Conservation (phyloP, 768 basidiomycete genomes). For the Mycena haematopus region DNA sequence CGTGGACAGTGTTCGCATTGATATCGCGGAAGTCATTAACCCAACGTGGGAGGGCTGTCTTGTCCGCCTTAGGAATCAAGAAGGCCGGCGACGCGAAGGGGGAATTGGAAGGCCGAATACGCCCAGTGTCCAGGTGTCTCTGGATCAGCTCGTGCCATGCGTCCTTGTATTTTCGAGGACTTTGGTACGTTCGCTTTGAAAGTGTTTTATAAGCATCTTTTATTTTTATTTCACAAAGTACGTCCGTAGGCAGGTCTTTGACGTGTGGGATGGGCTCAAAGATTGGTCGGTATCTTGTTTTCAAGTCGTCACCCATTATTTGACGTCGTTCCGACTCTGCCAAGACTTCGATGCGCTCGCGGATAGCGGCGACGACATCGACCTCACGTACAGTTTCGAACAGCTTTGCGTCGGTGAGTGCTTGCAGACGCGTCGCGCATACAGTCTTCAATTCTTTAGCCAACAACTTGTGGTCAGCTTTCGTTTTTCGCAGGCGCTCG, state of each 20-base stretch:
- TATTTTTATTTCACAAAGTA: constrained; percentile 29
- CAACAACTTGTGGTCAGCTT: not conserved
- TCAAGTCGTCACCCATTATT: constrained; percentile 4
- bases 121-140: constrained; percentile 38
- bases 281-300: constrained; percentile 19
- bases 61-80: constrained; percentile 42
- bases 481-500: not conserved
- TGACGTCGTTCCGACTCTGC: not conserved
- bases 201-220: constrained; percentile 34
- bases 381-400: not conserved
- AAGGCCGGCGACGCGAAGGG: constrained; percentile 38
- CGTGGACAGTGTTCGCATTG: constrained; percentile 33
- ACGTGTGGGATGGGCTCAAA: constrained; percentile 34
- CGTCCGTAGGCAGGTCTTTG: constrained; percentile 29
- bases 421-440: not conserved
- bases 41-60: constrained; percentile 30
- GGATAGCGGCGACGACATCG: constrained; percentile 1
- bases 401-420: not conserved
- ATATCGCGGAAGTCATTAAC: constrained; percentile 37
- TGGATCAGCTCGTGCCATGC: constrained; percentile 38
- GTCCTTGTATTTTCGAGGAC: constrained; percentile 39
- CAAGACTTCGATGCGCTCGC: not conserved
- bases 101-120: constrained; percentile 34
- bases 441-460: not conserved
- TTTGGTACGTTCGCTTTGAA: constrained; percentile 30